phyloP scores from a whole-genome alignment of 1,139 yeast species.

The Diutina scorzettiae region DNA sequence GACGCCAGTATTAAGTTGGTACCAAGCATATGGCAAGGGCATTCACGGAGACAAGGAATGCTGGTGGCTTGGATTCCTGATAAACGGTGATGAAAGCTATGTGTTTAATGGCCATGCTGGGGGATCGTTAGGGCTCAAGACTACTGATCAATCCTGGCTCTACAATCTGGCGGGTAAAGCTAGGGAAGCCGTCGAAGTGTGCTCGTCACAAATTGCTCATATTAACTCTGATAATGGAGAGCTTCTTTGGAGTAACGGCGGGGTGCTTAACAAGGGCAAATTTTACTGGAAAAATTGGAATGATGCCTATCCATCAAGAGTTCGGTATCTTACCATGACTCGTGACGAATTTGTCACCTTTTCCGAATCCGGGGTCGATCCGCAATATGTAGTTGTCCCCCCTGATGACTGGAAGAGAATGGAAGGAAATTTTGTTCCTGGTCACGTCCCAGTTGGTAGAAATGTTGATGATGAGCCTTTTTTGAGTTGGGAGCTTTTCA shows the following conservation, averaged over 20 bases:
- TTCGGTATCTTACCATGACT: neutral
- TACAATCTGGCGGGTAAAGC: neutral
- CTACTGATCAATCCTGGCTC: neutral
- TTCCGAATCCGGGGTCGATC: neutral
- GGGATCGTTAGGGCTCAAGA: constrained; percentile 9
- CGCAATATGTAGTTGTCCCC: neutral
- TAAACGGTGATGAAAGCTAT: constrained; percentile 10
- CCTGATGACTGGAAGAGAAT: neutral
- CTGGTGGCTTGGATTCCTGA: constrained; percentile 11
- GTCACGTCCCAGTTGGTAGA: neutral
- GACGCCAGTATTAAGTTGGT: constrained; percentile 9
- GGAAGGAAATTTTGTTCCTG: neutral
- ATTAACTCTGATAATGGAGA: constrained; percentile 6
- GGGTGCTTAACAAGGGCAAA: constrained; percentile 9
- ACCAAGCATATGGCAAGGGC: constrained; percentile 7
- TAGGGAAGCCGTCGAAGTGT: constrained; percentile 8
- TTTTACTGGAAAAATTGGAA: constrained; percentile 7
- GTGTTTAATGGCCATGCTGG: constrained; percentile 10
- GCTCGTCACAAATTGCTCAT: constrained; percentile 10
- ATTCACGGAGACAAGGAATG: constrained; percentile 12
- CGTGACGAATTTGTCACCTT: neutral
- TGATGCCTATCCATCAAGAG: constrained; percentile 5
- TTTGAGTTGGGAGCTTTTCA: neutral
- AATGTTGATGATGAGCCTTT: neutral
- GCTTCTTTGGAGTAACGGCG: constrained; percentile 10